Conservation (phyloP, 306 rosid genomes). For the Vigna trinervia region DNA sequence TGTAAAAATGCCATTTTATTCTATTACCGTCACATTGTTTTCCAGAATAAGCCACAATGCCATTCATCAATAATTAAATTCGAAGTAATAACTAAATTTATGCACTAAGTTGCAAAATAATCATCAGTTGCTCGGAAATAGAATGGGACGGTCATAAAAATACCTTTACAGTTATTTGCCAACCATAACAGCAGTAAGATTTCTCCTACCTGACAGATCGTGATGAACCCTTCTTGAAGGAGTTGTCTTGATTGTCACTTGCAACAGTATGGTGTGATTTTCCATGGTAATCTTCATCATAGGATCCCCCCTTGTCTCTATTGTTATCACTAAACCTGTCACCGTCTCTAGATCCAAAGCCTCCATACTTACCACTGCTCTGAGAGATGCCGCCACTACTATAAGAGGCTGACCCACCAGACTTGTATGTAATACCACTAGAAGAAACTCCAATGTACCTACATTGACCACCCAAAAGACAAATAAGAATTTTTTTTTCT, state of each 20-base stretch:
- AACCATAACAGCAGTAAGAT: slow-evolving; percentile 31
- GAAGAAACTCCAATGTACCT: slow-evolving; percentile 98
- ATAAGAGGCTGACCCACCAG: slow-evolving; percentile 69
- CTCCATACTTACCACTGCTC: slow-evolving; percentile 73
- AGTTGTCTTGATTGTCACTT: slow-evolving; percentile 58
- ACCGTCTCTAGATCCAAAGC: slow-evolving; percentile 58
- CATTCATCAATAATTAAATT: slow-evolving; percentile 2
- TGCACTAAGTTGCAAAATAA: slow-evolving; percentile 18
- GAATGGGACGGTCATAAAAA: slow-evolving; percentile 21
- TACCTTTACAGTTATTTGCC: slow-evolving; percentile 18
- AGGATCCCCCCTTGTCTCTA: slow-evolving; percentile 63
- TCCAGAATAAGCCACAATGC: neutral
- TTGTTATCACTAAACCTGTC: slow-evolving; percentile 66
- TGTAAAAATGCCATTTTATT: neutral
- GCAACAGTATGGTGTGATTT: slow-evolving; percentile 56
- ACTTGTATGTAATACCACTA: slow-evolving; percentile 78
- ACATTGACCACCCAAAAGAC: slow-evolving; percentile 41
- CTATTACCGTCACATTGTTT: neutral
- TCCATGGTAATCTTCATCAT: slow-evolving; percentile 56
- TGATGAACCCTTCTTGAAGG: slow-evolving; percentile 68
- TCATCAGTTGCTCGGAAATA: slow-evolving; percentile 4
- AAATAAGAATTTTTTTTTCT: slow-evolving; percentile 38
- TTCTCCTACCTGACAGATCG: slow-evolving; percentile 62
- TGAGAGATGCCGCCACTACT: slow-evolving; percentile 63
- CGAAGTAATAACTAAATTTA: slow-evolving; percentile 13